Conservation (phyloP, 352 stramenopile genomes). For the Phytophthora meadii region DNA sequence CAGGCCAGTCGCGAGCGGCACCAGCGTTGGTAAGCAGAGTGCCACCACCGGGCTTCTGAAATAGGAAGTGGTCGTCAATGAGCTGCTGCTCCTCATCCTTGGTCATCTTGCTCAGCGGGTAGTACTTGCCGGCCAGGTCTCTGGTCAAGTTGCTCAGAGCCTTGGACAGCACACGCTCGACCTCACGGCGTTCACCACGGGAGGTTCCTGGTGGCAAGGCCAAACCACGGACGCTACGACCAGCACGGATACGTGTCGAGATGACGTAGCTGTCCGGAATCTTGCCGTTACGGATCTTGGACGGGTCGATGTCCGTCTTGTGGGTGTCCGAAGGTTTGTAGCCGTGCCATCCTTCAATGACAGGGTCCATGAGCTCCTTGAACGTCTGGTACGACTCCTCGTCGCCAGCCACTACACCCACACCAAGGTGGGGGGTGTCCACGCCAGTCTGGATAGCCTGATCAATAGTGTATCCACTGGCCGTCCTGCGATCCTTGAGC, state of each 20-base stretch:
- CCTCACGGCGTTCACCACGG: slow-evolving; percentile 63
- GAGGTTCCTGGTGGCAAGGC: slow-evolving; percentile 81
- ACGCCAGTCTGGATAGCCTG: slow-evolving; percentile 82
- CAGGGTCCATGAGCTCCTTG: slow-evolving; percentile 76
- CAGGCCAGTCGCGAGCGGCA: slow-evolving; percentile 86
- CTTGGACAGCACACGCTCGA: slow-evolving; percentile 80
- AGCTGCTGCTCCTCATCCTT: slow-evolving; percentile 87
- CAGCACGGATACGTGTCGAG: slow-evolving; percentile 89
- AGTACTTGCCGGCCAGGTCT: slow-evolving; percentile 80
- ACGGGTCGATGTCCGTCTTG: slow-evolving; percentile 83
- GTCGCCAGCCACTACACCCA: slow-evolving; percentile 81
- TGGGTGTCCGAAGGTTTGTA: slow-evolving; percentile 64
- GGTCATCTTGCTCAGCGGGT: slow-evolving; percentile 84
- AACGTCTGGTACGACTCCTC: slow-evolving; percentile 87
- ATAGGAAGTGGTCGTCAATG: slow-evolving; percentile 89
- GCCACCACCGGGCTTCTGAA: slow-evolving; percentile 87
- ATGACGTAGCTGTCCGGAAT: slow-evolving; percentile 86
- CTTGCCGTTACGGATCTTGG: slow-evolving; percentile 55
- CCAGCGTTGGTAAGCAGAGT: slow-evolving; percentile 77
- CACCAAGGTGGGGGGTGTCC: slow-evolving; percentile 70
- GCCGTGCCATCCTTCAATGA: slow-evolving; percentile 86
- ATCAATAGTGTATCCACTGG: slow-evolving; percentile 81
- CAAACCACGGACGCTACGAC: slow-evolving; percentile 83
- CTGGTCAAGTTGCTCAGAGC: slow-evolving; percentile 74
- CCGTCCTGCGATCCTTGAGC: slow-evolving; percentile 69